These are phyloP conservation scores for Tylopilus vinaceipallidus DNA, from an alignment of 768 basidiomycete species.

Conservation along the genomic window DNA sequence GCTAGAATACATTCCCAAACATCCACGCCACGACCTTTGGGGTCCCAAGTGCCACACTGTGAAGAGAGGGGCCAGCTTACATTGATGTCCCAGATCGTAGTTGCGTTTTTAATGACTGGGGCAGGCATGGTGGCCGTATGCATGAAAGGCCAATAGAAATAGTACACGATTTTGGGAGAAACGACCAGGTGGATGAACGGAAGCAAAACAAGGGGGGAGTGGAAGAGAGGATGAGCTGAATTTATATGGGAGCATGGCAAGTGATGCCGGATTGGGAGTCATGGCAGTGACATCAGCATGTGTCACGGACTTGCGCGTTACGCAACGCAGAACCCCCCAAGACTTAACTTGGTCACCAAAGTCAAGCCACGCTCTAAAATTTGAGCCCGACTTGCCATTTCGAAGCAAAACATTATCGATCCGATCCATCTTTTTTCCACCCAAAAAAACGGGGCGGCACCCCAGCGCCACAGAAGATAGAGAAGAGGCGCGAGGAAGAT, in stretches of 20 bases:
- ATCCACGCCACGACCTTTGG: slow-evolving; percentile 62
- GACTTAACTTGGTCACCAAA: slow-evolving; percentile 20
- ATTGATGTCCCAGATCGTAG: slow-evolving; percentile 68
- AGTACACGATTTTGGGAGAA: neutral
- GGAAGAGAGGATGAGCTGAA: slow-evolving; percentile 12
- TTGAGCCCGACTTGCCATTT: slow-evolving; percentile 3
- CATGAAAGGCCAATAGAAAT: slow-evolving; percentile 10
- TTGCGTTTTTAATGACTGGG: slow-evolving; percentile 57
- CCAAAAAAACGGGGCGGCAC: neutral
- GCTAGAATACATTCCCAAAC: slow-evolving; percentile 73
- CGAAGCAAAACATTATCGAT: slow-evolving; percentile 15
- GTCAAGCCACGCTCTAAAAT: slow-evolving; percentile 8
- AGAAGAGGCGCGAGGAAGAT: neutral
- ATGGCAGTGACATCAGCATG: slow-evolving; percentile 34
- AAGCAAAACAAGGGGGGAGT: slow-evolving; percentile 6
- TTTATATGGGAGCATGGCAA: slow-evolving; percentile 30
- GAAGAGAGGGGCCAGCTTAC: slow-evolving; percentile 61
- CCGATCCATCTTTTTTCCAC: slow-evolving; percentile 11
- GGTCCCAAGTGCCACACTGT: slow-evolving; percentile 74
- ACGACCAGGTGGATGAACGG: slow-evolving; percentile 4
- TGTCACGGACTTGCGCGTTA: slow-evolving; percentile 13
- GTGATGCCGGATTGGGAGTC: slow-evolving; percentile 23
- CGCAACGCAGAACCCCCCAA: slow-evolving; percentile 28
- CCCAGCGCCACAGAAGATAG: slow-evolving; percentile 22
- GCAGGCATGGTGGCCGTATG: slow-evolving; percentile 23